These are phyloP conservation scores for Jasminum sambac DNA, from an alignment of 257 asterid genomes.

Conservation along the genomic window DNA sequence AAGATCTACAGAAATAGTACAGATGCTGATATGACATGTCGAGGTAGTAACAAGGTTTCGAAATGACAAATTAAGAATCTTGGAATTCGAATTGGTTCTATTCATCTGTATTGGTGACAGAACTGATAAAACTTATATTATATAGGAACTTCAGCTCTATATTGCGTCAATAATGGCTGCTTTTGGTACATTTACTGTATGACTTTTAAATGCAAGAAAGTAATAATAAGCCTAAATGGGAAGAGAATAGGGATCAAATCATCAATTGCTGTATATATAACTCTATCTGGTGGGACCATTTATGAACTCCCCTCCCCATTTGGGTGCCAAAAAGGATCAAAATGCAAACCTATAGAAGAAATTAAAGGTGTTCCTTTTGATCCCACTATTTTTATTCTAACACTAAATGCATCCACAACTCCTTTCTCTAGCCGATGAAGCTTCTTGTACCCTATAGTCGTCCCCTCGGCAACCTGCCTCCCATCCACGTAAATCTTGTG, in stretches of 20 bases:
- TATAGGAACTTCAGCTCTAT: background rate
- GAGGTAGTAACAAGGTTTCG: too few relatives aligned
- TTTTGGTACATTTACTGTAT: background rate
- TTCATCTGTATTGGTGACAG: too few relatives aligned
- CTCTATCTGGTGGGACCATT: slow-evolving; percentile 14
- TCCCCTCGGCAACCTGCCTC: slow-evolving; percentile 47
- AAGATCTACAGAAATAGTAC: too few relatives aligned
- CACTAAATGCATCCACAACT: slow-evolving; percentile 43
- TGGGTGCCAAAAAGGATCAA: slow-evolving; percentile 87
- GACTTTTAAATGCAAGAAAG: background rate
- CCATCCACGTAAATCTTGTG: slow-evolving; percentile 69
- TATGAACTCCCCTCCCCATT: slow-evolving; percentile 17
- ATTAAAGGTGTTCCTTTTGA: slow-evolving; percentile 74
- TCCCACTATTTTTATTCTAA: slow-evolving; percentile 56
- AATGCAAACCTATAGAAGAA: slow-evolving; percentile 80
- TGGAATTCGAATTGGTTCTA: too few relatives aligned
- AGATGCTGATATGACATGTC: too few relatives aligned
- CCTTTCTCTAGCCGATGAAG: slow-evolving; percentile 74
- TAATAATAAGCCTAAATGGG: background rate
- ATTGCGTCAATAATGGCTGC: background rate
- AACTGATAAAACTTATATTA: too few relatives aligned
- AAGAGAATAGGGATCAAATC: background rate
- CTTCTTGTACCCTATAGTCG: slow-evolving; percentile 83
- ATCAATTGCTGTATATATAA: background rate
- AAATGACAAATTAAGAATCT: too few relatives aligned